These are phyloP conservation scores for Trebouxiophyceae sp. DNA, from an alignment of 163 green algal species.

Conservation along the genomic window DNA sequence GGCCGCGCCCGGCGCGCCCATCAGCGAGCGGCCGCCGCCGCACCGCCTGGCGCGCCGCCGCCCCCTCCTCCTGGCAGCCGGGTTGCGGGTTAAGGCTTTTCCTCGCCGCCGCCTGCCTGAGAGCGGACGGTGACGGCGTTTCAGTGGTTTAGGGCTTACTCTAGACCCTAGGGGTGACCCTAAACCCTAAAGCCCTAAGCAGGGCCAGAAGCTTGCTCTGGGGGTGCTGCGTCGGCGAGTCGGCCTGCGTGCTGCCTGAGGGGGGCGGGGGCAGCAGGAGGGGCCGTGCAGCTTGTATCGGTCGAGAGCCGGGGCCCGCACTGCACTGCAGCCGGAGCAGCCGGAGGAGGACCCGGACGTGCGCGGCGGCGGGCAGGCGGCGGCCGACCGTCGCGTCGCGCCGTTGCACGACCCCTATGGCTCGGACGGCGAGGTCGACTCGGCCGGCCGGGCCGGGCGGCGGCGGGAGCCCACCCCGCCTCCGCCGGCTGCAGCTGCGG, in stretches of 20 bases:
- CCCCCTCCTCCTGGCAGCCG: not conserved
- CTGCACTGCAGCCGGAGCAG: slow-evolving; percentile 11
- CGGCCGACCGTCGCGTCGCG: slow-evolving; percentile 47
- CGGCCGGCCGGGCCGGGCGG: no score
- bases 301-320: no score
- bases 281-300: not conserved
- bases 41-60: slow-evolving; percentile 5
- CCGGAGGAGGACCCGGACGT: slow-evolving; percentile 46
- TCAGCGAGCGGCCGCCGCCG: slow-evolving; percentile 23
- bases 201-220: no score
- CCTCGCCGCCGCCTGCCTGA: not conserved
- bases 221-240: not conserved
- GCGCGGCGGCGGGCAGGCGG: slow-evolving; percentile 36
- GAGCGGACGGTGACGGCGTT: not conserved
- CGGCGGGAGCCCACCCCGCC: no score
- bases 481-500: no score
- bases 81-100: no score
- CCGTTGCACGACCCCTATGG: slow-evolving; percentile 37
- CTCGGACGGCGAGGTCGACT: slow-evolving; percentile 23
- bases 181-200: no score
- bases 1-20: slow-evolving; percentile 42
- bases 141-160: not conserved
- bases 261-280: not conserved
- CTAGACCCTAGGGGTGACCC: not conserved
- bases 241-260: not conserved